phyloP scores from a whole-genome alignment of 1,139 yeast genomes.

The Saccharomyces hybrid region DNA sequence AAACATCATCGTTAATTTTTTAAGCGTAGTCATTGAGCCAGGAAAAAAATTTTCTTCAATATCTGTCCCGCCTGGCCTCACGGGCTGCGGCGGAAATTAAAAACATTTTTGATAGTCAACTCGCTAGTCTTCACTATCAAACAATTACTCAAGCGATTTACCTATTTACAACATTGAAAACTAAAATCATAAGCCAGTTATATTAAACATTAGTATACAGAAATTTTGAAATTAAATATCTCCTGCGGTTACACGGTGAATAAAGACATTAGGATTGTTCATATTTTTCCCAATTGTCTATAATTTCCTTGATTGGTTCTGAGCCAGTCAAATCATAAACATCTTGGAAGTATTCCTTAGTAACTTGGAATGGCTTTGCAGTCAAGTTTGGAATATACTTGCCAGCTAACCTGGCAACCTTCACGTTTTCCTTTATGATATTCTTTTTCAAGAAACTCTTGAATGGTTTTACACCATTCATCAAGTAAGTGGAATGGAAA shows the following conservation, averaged over 20 bases:
- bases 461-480: constrained; percentile 98
- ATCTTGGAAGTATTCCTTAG: constrained; percentile 94
- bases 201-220: background rate
- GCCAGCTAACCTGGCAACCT: constrained; percentile 86
- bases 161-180: background rate
- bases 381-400: constrained; percentile 98
- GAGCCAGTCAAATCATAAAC: constrained; percentile 88
- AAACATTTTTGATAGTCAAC: too few species aligned
- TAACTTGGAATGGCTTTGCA: constrained; percentile 91
- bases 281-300: constrained; percentile 93
- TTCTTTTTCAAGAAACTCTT: constrained; percentile 94
- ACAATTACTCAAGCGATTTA: background rate
- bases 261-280: constrained; percentile 17
- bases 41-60: background rate
- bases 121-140: too few species aligned
- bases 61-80: background rate
- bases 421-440: constrained; percentile 89
- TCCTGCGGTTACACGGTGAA: background rate
- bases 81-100: background rate
- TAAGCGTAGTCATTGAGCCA: background rate
- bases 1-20: background rate
- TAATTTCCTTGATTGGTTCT: constrained; percentile 78
- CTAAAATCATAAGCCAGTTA: background rate
- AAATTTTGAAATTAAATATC: background rate
- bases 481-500: constrained; percentile 95